A percentile compares a stretch with the other conserved stretches of the same genome.
Evolutionary conservation across 306 rosid species (phyloP).

Genomic region (Dicorynia guianensis): DNA sequence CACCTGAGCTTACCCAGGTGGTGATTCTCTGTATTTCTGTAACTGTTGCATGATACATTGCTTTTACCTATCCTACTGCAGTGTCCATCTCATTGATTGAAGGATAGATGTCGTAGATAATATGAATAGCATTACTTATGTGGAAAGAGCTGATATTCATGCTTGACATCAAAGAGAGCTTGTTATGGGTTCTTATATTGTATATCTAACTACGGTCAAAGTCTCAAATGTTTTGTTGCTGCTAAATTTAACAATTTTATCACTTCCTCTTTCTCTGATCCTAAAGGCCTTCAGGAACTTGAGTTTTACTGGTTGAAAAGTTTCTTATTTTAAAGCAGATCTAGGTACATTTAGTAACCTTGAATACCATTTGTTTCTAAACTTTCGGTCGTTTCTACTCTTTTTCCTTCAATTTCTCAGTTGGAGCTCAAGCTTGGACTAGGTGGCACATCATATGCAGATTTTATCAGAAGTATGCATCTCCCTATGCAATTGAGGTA

Average conservation of each 20-base stretch:
- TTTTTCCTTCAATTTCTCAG: conserved; percentile 50
- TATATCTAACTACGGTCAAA: too few species aligned
- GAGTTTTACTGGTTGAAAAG: neutral
- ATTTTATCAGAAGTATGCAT: conserved; percentile 77
- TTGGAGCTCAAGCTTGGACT: conserved; percentile 95
- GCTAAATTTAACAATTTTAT: too few species aligned
- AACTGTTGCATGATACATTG: conserved; percentile 18
- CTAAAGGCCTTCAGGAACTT: neutral
- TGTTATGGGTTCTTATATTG: neutral
- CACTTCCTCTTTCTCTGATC: neutral
- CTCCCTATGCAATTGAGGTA: conserved; percentile 98
- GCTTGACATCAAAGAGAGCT: neutral
- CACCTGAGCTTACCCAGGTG: too few species aligned
- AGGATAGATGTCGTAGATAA: neutral
- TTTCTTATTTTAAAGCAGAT: conserved; percentile 15
- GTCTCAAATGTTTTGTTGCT: too few species aligned
- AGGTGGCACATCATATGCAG: conserved; percentile 95
- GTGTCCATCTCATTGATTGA: conserved; percentile 20
- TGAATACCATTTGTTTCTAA: conserved; percentile 23
- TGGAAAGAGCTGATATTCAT: neutral
- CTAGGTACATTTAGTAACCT: neutral
- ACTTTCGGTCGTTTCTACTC: conserved; percentile 20
- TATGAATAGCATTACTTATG: neutral
- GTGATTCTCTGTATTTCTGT: neutral
- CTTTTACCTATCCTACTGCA: conserved; percentile 2